A percentile compares a stretch with the other conserved stretches of the same genome.
Evolutionary conservation across 2,329 filamentous ascomycete species (phyloP).

Genomic region (Talaromyces amestolkiae): DNA sequence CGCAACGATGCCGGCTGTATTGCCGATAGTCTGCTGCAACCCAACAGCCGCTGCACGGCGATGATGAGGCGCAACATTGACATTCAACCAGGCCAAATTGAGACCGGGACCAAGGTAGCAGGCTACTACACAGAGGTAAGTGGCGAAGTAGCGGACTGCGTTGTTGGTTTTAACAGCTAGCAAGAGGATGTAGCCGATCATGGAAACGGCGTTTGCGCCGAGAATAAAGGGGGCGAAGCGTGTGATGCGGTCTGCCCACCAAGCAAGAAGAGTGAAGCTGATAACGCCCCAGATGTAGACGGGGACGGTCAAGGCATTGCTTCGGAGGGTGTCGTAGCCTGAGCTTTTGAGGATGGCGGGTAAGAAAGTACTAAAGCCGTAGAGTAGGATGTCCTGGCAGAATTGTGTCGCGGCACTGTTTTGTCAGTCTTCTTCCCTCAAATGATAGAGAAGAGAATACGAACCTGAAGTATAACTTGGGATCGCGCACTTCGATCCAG

Average conservation of each 20-base stretch:
- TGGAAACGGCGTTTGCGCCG: conserved; percentile 43
- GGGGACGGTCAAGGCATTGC: conserved; percentile 56
- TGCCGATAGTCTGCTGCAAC: conserved; percentile 49
- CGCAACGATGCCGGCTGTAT: conserved; percentile 49
- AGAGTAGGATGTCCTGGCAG: conserved; percentile 53
- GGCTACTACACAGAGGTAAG: conserved; percentile 49
- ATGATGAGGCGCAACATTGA: conserved; percentile 50
- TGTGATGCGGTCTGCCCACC: conserved; percentile 46
- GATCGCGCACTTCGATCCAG: conserved; percentile 47
- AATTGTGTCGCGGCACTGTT: conserved; percentile 50
- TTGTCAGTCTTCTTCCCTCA: background rate
- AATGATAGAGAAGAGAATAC: background rate
- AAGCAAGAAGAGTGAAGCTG: conserved; percentile 47
- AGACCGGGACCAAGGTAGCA: conserved; percentile 51
- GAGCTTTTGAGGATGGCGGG: conserved; percentile 56
- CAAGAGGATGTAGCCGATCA: conserved; percentile 52
- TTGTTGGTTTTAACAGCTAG: conserved; percentile 47
- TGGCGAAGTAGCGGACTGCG: conserved; percentile 51
- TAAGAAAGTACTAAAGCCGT: conserved; percentile 59
- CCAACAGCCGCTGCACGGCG: conserved; percentile 49
- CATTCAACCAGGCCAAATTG: conserved; percentile 50
- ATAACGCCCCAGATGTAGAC: conserved; percentile 54
- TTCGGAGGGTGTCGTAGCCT: conserved; percentile 52
- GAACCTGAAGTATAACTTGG: conserved; percentile 48
- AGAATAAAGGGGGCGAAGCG: conserved; percentile 38